Percentiles rank a stretch among this genome's conserved stretches.
Evolutionary conservation across 768 basidiomycete genomes (phyloP).

Genomic region (Leccinum subtestaceum): DNA sequence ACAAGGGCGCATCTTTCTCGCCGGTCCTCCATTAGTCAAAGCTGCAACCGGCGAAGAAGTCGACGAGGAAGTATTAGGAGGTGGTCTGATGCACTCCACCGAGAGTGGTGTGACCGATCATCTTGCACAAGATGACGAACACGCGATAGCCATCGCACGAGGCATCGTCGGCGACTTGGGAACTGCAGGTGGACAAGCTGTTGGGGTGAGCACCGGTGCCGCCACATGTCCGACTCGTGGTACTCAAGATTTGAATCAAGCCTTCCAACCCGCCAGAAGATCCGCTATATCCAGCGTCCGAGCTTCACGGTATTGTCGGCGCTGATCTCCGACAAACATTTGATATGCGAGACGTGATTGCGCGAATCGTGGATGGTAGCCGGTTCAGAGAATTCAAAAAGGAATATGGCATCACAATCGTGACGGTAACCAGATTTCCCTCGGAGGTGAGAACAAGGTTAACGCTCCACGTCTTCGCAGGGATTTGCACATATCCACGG

Average conservation of each 20-base stretch:
- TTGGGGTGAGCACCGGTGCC: slow-evolving; percentile 43
- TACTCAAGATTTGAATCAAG: slow-evolving; percentile 33
- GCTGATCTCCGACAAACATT: slow-evolving; percentile 86
- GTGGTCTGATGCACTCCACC: slow-evolving; percentile 87
- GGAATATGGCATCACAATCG: slow-evolving; percentile 87
- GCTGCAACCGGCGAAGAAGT: slow-evolving; percentile 93
- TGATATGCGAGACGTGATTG: slow-evolving; percentile 93
- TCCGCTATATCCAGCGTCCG: slow-evolving; percentile 75
- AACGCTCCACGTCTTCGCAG: slow-evolving; percentile 35
- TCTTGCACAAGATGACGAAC: slow-evolving; percentile 80
- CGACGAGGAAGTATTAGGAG: slow-evolving; percentile 89
- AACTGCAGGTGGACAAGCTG: slow-evolving; percentile 49
- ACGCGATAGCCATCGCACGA: slow-evolving; percentile 78
- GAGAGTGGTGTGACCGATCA: slow-evolving; percentile 92
- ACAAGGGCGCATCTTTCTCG: slow-evolving; percentile 94
- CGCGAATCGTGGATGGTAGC: slow-evolving; percentile 88
- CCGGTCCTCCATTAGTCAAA: slow-evolving; percentile 91
- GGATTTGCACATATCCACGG: slow-evolving; percentile 90
- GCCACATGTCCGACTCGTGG: not conserved
- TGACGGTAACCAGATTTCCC: slow-evolving; percentile 57
- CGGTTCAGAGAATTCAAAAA: slow-evolving; percentile 94
- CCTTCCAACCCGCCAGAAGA: slow-evolving; percentile 60
- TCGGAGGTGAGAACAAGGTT: not conserved
- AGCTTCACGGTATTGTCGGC: slow-evolving; percentile 89
- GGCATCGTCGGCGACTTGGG: slow-evolving; percentile 78